Conservation (phyloP, 1,284 basidiomycete species). For the Rhodotorula sp. region DNA sequence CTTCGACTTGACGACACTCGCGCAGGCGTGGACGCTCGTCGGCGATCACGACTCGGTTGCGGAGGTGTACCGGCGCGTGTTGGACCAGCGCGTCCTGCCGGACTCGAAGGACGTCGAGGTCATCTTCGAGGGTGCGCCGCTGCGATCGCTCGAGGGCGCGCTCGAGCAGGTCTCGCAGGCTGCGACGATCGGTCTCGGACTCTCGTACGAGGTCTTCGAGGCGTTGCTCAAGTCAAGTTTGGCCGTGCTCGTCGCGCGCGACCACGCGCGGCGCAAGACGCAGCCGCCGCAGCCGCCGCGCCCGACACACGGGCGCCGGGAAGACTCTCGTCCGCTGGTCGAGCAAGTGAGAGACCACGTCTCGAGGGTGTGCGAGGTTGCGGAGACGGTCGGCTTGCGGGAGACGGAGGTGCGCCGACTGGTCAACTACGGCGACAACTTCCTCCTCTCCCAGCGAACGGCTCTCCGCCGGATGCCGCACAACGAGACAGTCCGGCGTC, state of each 20-base stretch:
- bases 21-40: slow-evolving; percentile 20
- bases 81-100: slow-evolving; percentile 16
- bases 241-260: not conserved
- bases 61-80: slow-evolving; percentile 19
- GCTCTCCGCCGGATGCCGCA: too few relatives aligned
- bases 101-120: slow-evolving; percentile 26
- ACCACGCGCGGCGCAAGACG: not conserved
- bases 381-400: too few relatives aligned
- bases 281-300: too few relatives aligned
- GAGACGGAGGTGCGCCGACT: too few relatives aligned
- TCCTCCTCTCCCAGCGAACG: too few relatives aligned
- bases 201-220: not conserved
- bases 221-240: not conserved
- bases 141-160: not conserved
- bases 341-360: too few relatives aligned
- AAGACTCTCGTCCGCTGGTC: too few relatives aligned
- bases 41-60: slow-evolving; percentile 9
- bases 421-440: too few relatives aligned
- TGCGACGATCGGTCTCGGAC: not conserved
- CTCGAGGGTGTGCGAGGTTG: too few relatives aligned
- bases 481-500: too few relatives aligned
- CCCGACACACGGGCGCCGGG: not conserved
- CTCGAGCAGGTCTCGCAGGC: not conserved
- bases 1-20: slow-evolving; percentile 35
- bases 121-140: not conserved